phyloP scores from a whole-genome alignment of 805 yeast genomes.

The Wickerhamiella occidentalis region DNA sequence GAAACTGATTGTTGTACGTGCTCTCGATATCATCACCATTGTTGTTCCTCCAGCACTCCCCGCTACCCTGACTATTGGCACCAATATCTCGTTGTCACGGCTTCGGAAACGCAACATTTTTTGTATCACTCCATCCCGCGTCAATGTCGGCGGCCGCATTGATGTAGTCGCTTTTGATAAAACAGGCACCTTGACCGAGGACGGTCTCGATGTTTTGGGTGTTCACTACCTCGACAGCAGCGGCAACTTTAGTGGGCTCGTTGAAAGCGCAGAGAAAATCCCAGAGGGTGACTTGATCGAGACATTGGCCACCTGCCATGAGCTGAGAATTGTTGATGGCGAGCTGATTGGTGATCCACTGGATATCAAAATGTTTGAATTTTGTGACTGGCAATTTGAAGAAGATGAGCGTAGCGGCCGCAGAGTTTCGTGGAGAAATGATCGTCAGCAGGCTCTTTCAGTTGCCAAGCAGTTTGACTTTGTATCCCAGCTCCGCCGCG shows the following conservation, averaged over 20 bases:
- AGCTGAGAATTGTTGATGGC: conserved; percentile 64
- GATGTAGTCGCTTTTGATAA: conserved; percentile 90
- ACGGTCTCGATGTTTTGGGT: conserved; percentile 78
- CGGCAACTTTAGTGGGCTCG: conserved; percentile 19
- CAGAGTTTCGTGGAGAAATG: conserved; percentile 12
- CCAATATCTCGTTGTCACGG: conserved; percentile 77
- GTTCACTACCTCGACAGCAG: conserved; percentile 32
- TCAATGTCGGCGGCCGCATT: conserved; percentile 90
- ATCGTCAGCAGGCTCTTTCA: conserved; percentile 25
- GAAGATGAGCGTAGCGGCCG: conserved; percentile 41
- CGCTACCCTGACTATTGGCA: conserved; percentile 92
- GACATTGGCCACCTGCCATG: conserved; percentile 67
- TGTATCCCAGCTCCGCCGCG: conserved; percentile 70
- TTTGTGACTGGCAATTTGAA: conserved; percentile 61
- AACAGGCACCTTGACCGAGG: conserved; percentile 95
- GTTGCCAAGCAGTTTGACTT: conserved; percentile 62
- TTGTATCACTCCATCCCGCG: conserved; percentile 89
- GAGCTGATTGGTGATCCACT: conserved; percentile 88
- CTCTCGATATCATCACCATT: conserved; percentile 85
- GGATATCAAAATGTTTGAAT: conserved; percentile 86
- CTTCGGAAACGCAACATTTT: conserved; percentile 57
- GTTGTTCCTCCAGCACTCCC: conserved; percentile 99
- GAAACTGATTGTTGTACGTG: conserved; percentile 66
- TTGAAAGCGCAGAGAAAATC: conserved; percentile 15
- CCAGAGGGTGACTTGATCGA: conserved; percentile 16